These are phyloP conservation scores for Blastocystis hominis DNA, from an alignment of 352 stramenopile species.

Conservation along the genomic window DNA sequence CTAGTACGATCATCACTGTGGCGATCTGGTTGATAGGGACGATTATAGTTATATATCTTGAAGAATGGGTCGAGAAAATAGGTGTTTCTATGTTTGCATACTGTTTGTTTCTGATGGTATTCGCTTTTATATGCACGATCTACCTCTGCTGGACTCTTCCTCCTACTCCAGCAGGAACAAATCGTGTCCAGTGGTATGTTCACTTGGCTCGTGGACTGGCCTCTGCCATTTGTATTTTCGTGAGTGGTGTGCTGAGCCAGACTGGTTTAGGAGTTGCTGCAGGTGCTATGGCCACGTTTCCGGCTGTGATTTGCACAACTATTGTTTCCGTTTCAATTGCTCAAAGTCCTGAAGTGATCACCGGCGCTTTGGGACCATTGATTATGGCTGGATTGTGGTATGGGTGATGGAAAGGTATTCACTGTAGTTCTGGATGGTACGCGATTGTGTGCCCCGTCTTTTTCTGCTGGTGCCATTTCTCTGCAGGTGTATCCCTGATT, in stretches of 20 bases:
- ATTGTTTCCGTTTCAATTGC: background rate
- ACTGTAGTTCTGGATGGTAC: slow-evolving; percentile 40
- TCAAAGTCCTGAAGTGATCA: background rate
- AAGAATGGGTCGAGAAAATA: background rate
- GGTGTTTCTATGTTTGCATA: background rate
- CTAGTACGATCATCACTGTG: background rate
- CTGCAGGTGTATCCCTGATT: background rate
- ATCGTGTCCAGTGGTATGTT: background rate
- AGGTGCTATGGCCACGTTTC: background rate
- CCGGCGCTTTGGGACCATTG: background rate
- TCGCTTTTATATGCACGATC: background rate
- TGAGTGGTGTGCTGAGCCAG: background rate
- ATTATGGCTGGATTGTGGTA: slow-evolving; percentile 4
- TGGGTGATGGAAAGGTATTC: background rate
- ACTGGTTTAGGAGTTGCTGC: background rate
- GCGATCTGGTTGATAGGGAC: background rate
- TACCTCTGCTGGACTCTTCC: background rate
- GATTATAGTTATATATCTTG: background rate
- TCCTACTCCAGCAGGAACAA: background rate
- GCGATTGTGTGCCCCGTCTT: background rate
- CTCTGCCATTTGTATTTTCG: background rate
- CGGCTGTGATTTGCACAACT: background rate
- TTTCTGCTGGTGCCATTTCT: background rate
- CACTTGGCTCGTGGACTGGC: background rate
- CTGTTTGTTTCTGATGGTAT: background rate